phyloP scores from a whole-genome alignment of 2,329 filamentous ascomycete genomes.

The Claviceps fusiformis region DNA sequence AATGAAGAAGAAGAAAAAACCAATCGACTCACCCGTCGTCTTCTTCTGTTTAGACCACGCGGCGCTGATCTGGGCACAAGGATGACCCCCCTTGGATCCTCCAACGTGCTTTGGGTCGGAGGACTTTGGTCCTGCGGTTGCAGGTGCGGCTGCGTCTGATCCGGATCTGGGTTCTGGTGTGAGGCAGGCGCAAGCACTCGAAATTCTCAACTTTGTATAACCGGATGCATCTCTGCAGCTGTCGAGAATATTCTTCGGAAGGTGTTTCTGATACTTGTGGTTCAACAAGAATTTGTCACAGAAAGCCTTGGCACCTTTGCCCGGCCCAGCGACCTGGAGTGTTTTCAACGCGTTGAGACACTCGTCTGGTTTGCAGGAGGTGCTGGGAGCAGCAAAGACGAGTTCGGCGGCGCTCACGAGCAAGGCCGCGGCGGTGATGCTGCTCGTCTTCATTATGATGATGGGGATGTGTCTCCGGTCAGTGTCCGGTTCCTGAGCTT shows the following conservation, averaged over 20 bases:
- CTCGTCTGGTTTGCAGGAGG: conserved; percentile 17
- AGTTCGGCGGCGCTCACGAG: neutral
- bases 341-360: conserved; percentile 17
- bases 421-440: neutral
- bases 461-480: neutral
- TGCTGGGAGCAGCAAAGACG: conserved; percentile 2
- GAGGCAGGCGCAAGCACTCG: neutral
- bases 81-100: neutral
- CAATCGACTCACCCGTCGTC: neutral
- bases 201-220: neutral
- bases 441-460: conserved; percentile 1
- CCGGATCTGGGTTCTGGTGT: neutral
- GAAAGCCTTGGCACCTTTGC: neutral
- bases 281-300: conserved; percentile 4
- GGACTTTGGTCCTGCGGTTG: too few relatives aligned
- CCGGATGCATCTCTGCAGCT: neutral
- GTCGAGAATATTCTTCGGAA: neutral
- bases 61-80: conserved; percentile 8
- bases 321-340: neutral
- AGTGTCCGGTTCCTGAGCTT: neutral
- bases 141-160: conserved; percentile 1
- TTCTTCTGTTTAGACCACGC: conserved; percentile 7
- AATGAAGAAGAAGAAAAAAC: neutral
- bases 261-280: conserved; percentile 7
- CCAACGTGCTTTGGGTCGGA: conserved; percentile 11